A percentile compares a stretch with the other conserved stretches of the same genome.
phyloP scores from a whole-genome alignment of 306 rosid genomes.

The Crataegus laevigata region DNA sequence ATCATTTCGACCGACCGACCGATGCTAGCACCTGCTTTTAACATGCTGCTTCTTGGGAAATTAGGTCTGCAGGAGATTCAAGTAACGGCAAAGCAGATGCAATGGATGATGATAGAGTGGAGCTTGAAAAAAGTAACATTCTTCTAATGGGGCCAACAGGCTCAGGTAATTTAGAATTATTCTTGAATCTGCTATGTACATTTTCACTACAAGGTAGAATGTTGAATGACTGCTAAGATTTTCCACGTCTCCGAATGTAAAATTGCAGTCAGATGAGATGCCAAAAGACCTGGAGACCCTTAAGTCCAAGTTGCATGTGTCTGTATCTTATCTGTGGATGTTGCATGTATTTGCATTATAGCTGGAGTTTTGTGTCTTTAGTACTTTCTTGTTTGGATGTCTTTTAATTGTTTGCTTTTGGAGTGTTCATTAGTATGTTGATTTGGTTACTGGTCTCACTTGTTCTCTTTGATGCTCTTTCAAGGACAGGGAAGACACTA shows the following conservation, averaged over 20 bases:
- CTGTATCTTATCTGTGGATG: not conserved
- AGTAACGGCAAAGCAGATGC: slow-evolving; percentile 32
- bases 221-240: not conserved
- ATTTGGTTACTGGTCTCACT: slow-evolving; percentile 43
- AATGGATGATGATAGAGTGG: slow-evolving; percentile 70
- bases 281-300: not conserved
- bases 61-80: slow-evolving; percentile 83
- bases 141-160: slow-evolving; percentile 99
- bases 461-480: slow-evolving; percentile 51
- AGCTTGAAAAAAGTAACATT: slow-evolving; percentile 94
- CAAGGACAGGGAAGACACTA: slow-evolving; percentile 99
- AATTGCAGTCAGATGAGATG: not conserved
- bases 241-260: not conserved
- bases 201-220: slow-evolving; percentile 1
- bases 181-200: not conserved
- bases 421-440: not conserved
- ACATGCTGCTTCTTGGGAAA: slow-evolving; percentile 40
- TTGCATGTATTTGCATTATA: not conserved
- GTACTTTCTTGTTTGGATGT: slow-evolving; percentile 2
- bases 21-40: not conserved
- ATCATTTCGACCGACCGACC: not conserved
- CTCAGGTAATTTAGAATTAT: slow-evolving; percentile 59
- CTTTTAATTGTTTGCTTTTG: slow-evolving; percentile 9
- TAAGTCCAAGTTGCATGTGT: not conserved
- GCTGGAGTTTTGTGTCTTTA: not conserved